Evolutionary conservation across 345 rosid genomes (phyloP).

Genomic region (Lumnitzera littorea): DNA sequence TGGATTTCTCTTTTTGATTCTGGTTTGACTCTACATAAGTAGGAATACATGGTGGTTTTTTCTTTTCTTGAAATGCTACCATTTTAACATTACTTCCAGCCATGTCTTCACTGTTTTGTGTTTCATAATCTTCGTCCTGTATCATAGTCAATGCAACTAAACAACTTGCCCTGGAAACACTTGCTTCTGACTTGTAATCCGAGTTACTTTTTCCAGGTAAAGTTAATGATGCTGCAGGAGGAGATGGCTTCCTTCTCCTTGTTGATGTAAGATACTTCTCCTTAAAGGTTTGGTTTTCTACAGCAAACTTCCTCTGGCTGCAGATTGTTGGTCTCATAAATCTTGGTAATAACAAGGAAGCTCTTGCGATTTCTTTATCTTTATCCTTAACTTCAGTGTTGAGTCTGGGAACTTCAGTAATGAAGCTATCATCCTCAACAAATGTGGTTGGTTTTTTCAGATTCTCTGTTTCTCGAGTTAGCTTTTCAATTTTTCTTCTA

Average conservation of each 20-base stretch:
- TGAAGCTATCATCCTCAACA: slow-evolving; percentile 14
- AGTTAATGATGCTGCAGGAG: slow-evolving; percentile 46
- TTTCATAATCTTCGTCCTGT: slow-evolving; percentile 34
- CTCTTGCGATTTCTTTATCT: slow-evolving; percentile 20
- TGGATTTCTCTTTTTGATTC: slow-evolving; percentile 14
- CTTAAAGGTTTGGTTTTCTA: slow-evolving; percentile 17
- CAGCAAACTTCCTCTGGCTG: slow-evolving; percentile 49
- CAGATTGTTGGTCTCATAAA: slow-evolving; percentile 74
- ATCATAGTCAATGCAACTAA: slow-evolving; percentile 26
- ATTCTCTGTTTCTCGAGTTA: slow-evolving; percentile 35
- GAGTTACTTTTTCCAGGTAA: slow-evolving; percentile 41
- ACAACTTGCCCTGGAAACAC: slow-evolving; percentile 50
- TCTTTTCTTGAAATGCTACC: slow-evolving; percentile 23
- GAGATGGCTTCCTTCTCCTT: slow-evolving; percentile 35
- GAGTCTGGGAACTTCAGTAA: slow-evolving; percentile 16
- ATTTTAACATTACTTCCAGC: slow-evolving; percentile 42
- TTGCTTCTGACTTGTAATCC: slow-evolving; percentile 32
- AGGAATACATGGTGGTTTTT: slow-evolving; percentile 6
- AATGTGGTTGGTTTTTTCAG: slow-evolving; percentile 26
- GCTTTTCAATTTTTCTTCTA: slow-evolving; percentile 25
- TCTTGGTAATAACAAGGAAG: slow-evolving; percentile 38
- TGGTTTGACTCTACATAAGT: slow-evolving; percentile 9
- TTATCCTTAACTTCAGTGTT: slow-evolving; percentile 14
- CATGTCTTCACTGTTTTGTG: slow-evolving; percentile 51
- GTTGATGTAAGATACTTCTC: slow-evolving; percentile 12